Percentiles rank a stretch among this genome's conserved stretches.
Evolutionary conservation across 805 yeast genomes (phyloP).

Genomic region (Kuraishia hungarica): DNA sequence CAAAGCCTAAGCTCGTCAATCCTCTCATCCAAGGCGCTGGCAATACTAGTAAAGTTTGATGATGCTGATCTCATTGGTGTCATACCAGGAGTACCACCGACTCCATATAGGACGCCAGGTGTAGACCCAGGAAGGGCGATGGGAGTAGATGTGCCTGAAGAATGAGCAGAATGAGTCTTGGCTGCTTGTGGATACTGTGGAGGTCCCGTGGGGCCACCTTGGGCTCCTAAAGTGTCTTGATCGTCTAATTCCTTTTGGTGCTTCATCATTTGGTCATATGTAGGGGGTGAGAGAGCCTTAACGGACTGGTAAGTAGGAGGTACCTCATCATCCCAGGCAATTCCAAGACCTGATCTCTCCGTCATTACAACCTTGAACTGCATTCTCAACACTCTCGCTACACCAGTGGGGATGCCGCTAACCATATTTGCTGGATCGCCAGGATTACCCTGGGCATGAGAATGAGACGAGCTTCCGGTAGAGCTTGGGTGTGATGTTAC

Average conservation of each 20-base stretch:
- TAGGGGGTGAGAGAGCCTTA: constrained; percentile 78
- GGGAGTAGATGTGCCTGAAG: neutral
- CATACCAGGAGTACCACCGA: constrained; percentile 9
- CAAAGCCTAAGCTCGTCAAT: neutral
- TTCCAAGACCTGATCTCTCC: constrained; percentile 91
- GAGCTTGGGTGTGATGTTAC: neutral
- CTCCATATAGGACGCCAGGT: constrained; percentile 9
- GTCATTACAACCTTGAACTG: constrained; percentile 79
- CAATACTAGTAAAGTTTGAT: neutral
- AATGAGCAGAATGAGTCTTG: neutral
- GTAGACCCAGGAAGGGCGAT: constrained; percentile 1
- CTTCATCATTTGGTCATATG: constrained; percentile 34
- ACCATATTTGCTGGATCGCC: constrained; percentile 18
- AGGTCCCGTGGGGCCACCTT: neutral
- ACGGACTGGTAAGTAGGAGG: constrained; percentile 94
- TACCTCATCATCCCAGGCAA: constrained; percentile 98
- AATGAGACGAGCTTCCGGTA: constrained; percentile 20
- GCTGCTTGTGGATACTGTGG: neutral
- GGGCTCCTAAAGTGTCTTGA: neutral
- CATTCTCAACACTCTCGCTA: constrained; percentile 92
- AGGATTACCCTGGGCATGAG: constrained; percentile 17
- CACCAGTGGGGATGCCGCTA: constrained; percentile 81
- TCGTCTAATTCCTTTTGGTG: neutral
- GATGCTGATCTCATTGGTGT: neutral
- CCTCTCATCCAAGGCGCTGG: constrained; percentile 1